Percentiles rank a stretch among this genome's conserved stretches.
Evolutionary conservation across 768 basidiomycete genomes (phyloP).

Genomic region (Termitomyces sp.): DNA sequence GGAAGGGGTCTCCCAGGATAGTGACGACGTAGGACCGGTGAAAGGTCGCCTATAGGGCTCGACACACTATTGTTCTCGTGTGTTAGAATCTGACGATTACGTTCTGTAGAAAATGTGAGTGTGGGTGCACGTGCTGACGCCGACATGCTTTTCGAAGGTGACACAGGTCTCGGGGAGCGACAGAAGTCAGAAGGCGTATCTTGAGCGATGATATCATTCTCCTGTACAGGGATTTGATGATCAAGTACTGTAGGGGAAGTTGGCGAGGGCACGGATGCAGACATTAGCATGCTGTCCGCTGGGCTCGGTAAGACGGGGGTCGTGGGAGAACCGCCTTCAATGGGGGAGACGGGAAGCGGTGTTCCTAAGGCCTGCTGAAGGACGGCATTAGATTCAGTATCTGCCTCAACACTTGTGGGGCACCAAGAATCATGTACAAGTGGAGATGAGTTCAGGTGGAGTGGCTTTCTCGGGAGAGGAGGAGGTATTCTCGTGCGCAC

Average conservation of each 20-base stretch:
- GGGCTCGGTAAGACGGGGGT: background rate
- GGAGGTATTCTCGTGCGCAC: slow-evolving; percentile 25
- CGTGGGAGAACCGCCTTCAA: slow-evolving; percentile 13
- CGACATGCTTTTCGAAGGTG: background rate
- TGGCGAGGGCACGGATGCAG: background rate
- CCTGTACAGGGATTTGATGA: background rate
- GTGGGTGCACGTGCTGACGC: background rate
- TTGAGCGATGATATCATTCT: background rate
- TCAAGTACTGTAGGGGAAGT: background rate
- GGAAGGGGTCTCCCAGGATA: slow-evolving; percentile 58
- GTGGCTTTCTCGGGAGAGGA: slow-evolving; percentile 20
- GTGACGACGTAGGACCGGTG: slow-evolving; percentile 32
- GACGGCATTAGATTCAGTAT: slow-evolving; percentile 15
- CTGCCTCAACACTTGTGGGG: slow-evolving; percentile 5
- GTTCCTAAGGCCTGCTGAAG: slow-evolving; percentile 30
- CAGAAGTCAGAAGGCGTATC: background rate
- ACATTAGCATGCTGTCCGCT: background rate
- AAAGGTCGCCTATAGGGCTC: slow-evolving; percentile 18
- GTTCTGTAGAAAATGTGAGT: background rate
- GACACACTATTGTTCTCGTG: background rate
- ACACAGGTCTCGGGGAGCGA: background rate
- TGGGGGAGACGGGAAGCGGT: slow-evolving; percentile 34
- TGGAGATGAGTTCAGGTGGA: slow-evolving; percentile 21
- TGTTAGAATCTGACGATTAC: background rate
- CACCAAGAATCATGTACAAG: slow-evolving; percentile 21